Percentiles rank a stretch among this genome's conserved stretches.
Evolutionary conservation across 176 grass and related monocot species (phyloP).

Genomic region (Tillandsia leiboldiana): DNA sequence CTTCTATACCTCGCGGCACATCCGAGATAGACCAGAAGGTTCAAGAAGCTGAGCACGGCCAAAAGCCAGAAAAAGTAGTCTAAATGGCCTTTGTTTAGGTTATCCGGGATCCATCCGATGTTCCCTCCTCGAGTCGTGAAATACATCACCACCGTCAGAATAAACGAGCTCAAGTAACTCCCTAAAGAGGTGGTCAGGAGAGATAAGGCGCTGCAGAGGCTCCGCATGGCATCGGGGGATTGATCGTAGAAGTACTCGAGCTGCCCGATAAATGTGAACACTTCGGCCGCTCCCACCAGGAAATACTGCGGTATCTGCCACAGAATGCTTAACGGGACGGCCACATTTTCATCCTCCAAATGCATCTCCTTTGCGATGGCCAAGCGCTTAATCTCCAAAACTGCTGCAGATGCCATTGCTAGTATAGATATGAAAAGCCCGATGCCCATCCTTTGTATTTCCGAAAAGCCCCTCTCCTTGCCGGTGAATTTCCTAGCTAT

Average conservation of each 20-base stretch:
- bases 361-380: slow-evolving; percentile 33
- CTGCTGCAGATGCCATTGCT: slow-evolving; percentile 56
- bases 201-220: slow-evolving; percentile 59
- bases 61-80: slow-evolving; percentile 89
- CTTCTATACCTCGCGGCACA: slow-evolving; percentile 56
- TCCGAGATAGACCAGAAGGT: slow-evolving; percentile 42
- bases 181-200: slow-evolving; percentile 50
- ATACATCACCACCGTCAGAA: slow-evolving; percentile 57
- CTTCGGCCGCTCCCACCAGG: slow-evolving; percentile 56
- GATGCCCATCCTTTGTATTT: slow-evolving; percentile 83
- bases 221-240: slow-evolving; percentile 80
- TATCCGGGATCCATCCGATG: slow-evolving; percentile 79
- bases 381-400: slow-evolving; percentile 60
- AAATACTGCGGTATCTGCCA: slow-evolving; percentile 90
- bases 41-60: slow-evolving; percentile 53
- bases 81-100: slow-evolving; percentile 66
- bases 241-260: slow-evolving; percentile 81
- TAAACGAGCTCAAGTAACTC: slow-evolving; percentile 71
- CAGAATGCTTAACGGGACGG: slow-evolving; percentile 70
- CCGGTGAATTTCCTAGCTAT: slow-evolving; percentile 71
- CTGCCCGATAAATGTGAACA: slow-evolving; percentile 74
- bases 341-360: slow-evolving; percentile 48
- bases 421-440: slow-evolving; percentile 69
- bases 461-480: slow-evolving; percentile 64
- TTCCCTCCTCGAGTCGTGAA: slow-evolving; percentile 53